Base-by-base conservation (phyloP, 306 rosid species). In the Chamaecrista fasciculata region DNA sequence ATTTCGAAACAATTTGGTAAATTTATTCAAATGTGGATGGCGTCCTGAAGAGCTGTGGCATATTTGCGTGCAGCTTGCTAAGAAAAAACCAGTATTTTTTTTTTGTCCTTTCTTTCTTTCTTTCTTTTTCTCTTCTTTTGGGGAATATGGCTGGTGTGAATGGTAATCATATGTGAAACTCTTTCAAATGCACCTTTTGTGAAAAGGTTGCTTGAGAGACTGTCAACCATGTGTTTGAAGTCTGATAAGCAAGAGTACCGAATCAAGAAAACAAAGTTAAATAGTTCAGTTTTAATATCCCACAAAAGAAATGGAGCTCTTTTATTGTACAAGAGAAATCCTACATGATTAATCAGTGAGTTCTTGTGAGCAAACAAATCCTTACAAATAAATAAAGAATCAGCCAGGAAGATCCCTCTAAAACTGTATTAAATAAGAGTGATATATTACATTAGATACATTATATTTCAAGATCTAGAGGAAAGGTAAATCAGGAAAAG, bases 351-450 rank as follows among this genome's bases (percentile, higher is more conserved):
- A 64, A 56, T 68, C 70, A 26, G 33, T 8, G 25, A 57, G 62
- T 62, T 60, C 57, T 62, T 60, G 29, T 20, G 60, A 49, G 68
- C 55, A 75, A 67, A 60, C 80, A 81, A 72, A 57, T 83, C 72
- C 68, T 76, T 49, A 69, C 73, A 46, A 74, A 44, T 56, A 76
- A 62, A 78, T 25, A 83, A 78, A 31, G n/a, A 58, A 66, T 43
- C 33, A 48, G 52, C 61, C 50, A 71, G 8, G 23, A 44, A 72
- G 47, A 50, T 48, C 61, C 75, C 74, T 53, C 40, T 53, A 12
- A 37, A 43, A 61, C 72, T 29, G 23, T 63, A 34, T 43, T 59
- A 70, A 69, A 72, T 51, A 75, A 82, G 81, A 62, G 58, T 25
- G 71, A 67, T 39, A 70, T 39, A 24, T 59, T 76, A 63, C 69